Evolutionary conservation across 257 asterid genomes (phyloP).

Genomic region (Nyctanthes arbortristis): DNA sequence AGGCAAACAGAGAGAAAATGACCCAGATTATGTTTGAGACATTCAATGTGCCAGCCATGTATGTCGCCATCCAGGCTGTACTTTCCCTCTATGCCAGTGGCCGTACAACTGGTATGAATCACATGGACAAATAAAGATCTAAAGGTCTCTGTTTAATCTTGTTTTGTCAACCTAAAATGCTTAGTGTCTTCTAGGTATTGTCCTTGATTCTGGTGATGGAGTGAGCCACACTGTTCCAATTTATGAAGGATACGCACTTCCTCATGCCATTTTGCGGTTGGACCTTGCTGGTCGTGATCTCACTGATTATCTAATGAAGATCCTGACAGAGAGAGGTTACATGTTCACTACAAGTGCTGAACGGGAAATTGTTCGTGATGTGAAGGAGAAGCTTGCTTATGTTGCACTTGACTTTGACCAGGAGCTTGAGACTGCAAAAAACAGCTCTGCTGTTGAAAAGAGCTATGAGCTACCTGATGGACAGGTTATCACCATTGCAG

Average conservation of each 20-base stretch:
- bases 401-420: constrained; percentile 45
- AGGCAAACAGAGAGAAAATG: constrained; percentile 52
- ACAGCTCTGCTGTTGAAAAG: constrained; percentile 39
- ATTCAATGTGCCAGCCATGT: constrained; percentile 51
- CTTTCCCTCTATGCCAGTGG: constrained; percentile 56
- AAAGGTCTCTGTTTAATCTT: neutral
- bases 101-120: constrained; percentile 44
- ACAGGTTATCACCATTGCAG: constrained; percentile 40
- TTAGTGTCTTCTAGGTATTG: constrained; percentile 31
- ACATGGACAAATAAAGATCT: neutral
- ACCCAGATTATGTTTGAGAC: constrained; percentile 55
- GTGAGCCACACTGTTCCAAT: constrained; percentile 49
- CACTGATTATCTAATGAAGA: constrained; percentile 39
- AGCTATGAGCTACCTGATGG: constrained; percentile 49
- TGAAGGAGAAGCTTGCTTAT: constrained; percentile 43
- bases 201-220: constrained; percentile 51
- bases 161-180: neutral
- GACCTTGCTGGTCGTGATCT: constrained; percentile 52
- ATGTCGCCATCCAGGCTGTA: constrained; percentile 51
- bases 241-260: constrained; percentile 48
- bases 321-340: constrained; percentile 47
- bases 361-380: constrained; percentile 46
- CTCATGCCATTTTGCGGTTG: constrained; percentile 46
- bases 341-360: constrained; percentile 46
- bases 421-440: constrained; percentile 36